phyloP scores from a whole-genome alignment of 495 filamentous ascomycete species.

The Astrothelium subdiscretum region DNA sequence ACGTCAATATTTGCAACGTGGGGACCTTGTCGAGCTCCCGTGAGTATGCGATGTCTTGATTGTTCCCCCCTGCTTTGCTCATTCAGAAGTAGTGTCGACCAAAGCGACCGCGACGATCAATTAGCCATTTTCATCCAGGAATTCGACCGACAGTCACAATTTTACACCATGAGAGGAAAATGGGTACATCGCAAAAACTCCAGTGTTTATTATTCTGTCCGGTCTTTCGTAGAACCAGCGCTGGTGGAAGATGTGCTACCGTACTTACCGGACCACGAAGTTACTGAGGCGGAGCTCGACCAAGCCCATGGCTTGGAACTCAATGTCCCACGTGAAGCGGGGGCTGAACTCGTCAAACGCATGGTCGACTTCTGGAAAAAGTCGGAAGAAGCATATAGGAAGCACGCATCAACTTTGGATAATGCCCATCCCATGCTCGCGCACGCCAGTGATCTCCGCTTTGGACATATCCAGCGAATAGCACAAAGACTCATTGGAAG shows the following conservation, averaged over 20 bases:
- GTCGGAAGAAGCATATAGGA: slow-evolving; percentile 40
- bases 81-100: neutral
- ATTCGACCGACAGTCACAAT: slow-evolving; percentile 51
- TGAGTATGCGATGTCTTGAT: neutral
- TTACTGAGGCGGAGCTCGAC: slow-evolving; percentile 32
- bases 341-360: slow-evolving; percentile 36
- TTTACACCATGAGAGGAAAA: slow-evolving; percentile 59
- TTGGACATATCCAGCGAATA: slow-evolving; percentile 53
- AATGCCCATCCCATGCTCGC: slow-evolving; percentile 29
- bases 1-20: slow-evolving; percentile 40
- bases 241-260: slow-evolving; percentile 48
- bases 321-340: slow-evolving; percentile 41
- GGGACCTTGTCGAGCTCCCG: slow-evolving; percentile 60
- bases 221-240: slow-evolving; percentile 46
- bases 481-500: slow-evolving; percentile 39
- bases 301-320: slow-evolving; percentile 36
- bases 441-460: slow-evolving; percentile 25
- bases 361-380: slow-evolving; percentile 41
- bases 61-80: neutral
- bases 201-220: slow-evolving; percentile 49
- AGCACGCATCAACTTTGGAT: slow-evolving; percentile 28
- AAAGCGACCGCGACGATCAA: neutral
- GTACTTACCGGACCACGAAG: slow-evolving; percentile 44
- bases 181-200: slow-evolving; percentile 48
- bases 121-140: slow-evolving; percentile 17